Percentiles rank a stretch among this genome's conserved stretches.
Conservation (phyloP, 2,329 filamentous ascomycete species). For the Paraphoma sp. region DNA sequence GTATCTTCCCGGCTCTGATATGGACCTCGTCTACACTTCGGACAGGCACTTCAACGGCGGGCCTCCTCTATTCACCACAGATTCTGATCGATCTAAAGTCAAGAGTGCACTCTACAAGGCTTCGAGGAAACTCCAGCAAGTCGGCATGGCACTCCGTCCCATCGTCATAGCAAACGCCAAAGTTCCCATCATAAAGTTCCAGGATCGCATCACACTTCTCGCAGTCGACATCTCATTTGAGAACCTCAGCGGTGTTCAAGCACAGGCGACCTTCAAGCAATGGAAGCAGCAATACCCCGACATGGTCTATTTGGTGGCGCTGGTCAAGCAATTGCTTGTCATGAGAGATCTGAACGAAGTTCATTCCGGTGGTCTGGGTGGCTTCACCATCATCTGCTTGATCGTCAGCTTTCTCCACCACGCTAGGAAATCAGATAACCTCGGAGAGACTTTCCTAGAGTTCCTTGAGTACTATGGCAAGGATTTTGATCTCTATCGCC, state of each 20-base stretch:
- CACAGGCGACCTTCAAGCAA: slow-evolving; percentile 77
- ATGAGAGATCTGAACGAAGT: slow-evolving; percentile 94
- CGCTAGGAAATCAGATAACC: slow-evolving; percentile 60
- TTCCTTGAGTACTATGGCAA: slow-evolving; percentile 92
- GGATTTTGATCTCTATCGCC: slow-evolving; percentile 71
- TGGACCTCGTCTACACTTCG: slow-evolving; percentile 87
- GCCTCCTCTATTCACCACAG: slow-evolving; percentile 44
- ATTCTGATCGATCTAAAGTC: slow-evolving; percentile 52
- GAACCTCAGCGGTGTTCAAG: slow-evolving; percentile 80
- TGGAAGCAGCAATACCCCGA: slow-evolving; percentile 84
- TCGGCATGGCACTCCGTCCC: slow-evolving; percentile 67
- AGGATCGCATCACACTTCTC: slow-evolving; percentile 77
- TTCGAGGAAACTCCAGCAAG: slow-evolving; percentile 61
- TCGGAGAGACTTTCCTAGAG: slow-evolving; percentile 82
- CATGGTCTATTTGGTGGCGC: slow-evolving; percentile 83
- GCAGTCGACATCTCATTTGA: slow-evolving; percentile 96
- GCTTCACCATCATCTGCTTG: slow-evolving; percentile 92
- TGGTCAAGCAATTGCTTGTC: slow-evolving; percentile 90
- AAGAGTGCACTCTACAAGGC: slow-evolving; percentile 68
- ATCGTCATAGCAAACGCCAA: slow-evolving; percentile 73
- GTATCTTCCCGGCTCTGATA: slow-evolving; percentile 81
- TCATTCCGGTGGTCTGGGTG: slow-evolving; percentile 86
- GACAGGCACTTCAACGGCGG: slow-evolving; percentile 63
- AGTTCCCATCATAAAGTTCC: slow-evolving; percentile 91
- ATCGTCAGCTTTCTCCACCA: slow-evolving; percentile 87